Base-by-base conservation (phyloP, 2,329 filamentous ascomycete species). In the Cryphonectria nitschkei region DNA sequence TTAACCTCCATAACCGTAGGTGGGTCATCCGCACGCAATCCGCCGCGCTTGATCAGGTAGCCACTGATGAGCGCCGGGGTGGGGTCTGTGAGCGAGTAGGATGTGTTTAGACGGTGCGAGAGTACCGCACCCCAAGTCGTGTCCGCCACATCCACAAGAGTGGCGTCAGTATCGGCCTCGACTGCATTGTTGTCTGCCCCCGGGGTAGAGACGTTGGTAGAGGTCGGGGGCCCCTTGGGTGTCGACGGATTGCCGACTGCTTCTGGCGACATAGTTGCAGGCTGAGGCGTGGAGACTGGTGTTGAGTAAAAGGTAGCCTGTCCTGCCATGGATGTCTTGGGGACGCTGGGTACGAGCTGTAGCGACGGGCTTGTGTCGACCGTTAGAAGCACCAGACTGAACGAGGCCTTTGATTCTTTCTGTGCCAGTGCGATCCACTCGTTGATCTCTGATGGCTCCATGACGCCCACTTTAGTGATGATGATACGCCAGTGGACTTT, bases 401-500 rank as follows among this genome's bases (percentile, higher is more conserved):
- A 80, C 1, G 81, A 82, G 46, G 84, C 83, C 70, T 84, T 84
- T 50, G 81, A 82, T 75, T 90, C 88, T 14, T 81, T 81, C 68
- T 85, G 83, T 19, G 85, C 85, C 41, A 89, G 80, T 54, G 82
- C 81, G 19, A 83, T 82, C 89, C 88, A 91, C 65, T 84, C 82
- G 9, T 89, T 87, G 16, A 90, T 81, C 78, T 95, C 92, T 8
- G 88, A 85, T 41, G 85, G 82, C 37, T 91, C 88, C 87, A 94
- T 92, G 2, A 87, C 81, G 2, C 91, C 90, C 64, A 88, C 89
- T 79, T 92, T 92, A 46, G 91, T 89, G 72, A 97, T 87, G 72
- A 94, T 89, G 14, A 96, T 82, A 22, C 93, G 89, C 92, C 93
- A 95, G 70, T 91, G 89, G 0, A 95, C 89, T 75, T 89, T 91